Evolutionary conservation across 2,329 filamentous ascomycete genomes (phyloP).

Genomic region (Colletotrichum cordylinicola): DNA sequence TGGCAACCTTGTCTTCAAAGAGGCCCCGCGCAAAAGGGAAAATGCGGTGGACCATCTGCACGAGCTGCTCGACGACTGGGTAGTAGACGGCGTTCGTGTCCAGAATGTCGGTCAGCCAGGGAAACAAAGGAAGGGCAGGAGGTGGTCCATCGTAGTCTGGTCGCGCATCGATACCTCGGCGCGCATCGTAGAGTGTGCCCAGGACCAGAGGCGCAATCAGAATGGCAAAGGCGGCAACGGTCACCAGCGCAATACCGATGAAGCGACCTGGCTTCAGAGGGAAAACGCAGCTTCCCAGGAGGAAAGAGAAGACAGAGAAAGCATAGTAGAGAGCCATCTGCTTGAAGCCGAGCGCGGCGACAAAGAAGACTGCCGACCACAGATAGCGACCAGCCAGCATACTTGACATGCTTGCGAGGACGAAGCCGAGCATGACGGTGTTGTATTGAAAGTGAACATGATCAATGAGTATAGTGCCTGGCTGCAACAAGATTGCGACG

Average conservation of each 20-base stretch:
- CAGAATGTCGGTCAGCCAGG: constrained; percentile 61
- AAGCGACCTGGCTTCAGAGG: constrained; percentile 75
- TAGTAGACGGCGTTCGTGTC: constrained; percentile 74
- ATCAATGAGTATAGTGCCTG: constrained; percentile 87
- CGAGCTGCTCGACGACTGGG: constrained; percentile 76
- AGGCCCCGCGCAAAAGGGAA: constrained; percentile 96
- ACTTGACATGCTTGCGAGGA: constrained; percentile 85
- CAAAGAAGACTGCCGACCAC: constrained; percentile 94
- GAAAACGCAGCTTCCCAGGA: constrained; percentile 85
- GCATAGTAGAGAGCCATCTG: constrained; percentile 99
- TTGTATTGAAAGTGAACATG: constrained; percentile 99
- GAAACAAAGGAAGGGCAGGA: constrained; percentile 68
- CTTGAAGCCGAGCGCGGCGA: constrained; percentile 93
- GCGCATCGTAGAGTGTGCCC: constrained; percentile 73
- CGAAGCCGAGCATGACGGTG: constrained; percentile 94
- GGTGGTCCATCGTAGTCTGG: constrained; percentile 63
- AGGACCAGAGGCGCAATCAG: constrained; percentile 78
- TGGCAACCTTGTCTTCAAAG: constrained; percentile 98
- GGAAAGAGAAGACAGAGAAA: constrained; percentile 88
- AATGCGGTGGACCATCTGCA: constrained; percentile 87
- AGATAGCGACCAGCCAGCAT: constrained; percentile 84
- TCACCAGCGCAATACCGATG: constrained; percentile 76
- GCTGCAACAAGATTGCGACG: constrained; percentile 90
- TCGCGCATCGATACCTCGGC: constrained; percentile 64
- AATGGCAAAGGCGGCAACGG: constrained; percentile 73